Percentiles rank a stretch among this genome's conserved stretches.
These are phyloP conservation scores for Stipa capillata DNA, from an alignment of 176 grass and related monocot species.

Conservation along the genomic window DNA sequence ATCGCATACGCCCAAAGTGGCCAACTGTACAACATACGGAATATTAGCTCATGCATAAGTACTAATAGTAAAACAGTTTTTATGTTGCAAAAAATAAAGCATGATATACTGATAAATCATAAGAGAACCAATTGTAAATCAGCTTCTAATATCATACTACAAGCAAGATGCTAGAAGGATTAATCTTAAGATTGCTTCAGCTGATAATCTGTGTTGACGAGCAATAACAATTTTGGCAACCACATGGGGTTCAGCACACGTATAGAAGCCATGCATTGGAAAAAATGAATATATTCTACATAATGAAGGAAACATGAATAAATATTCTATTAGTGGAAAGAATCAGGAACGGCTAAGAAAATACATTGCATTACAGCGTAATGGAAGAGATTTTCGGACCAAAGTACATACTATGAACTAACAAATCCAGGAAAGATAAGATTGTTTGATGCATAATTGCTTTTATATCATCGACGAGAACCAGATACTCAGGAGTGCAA, in stretches of 20 bases:
- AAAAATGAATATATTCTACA: too few species aligned
- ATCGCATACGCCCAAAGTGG: slow-evolving; percentile 87
- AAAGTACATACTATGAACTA: background rate
- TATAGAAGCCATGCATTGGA: background rate
- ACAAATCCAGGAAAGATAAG: background rate
- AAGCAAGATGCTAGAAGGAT: background rate
- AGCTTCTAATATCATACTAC: background rate
- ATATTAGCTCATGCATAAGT: slow-evolving; percentile 11
- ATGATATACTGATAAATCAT: background rate
- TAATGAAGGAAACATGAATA: too few species aligned
- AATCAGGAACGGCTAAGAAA: background rate
- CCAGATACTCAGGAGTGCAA: background rate
- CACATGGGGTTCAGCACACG: background rate
- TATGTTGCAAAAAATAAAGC: too few species aligned
- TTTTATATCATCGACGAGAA: background rate
- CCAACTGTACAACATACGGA: slow-evolving; percentile 60
- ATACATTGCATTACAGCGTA: background rate
- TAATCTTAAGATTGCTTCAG: background rate
- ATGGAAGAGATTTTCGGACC: background rate
- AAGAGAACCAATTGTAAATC: background rate
- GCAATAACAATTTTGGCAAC: background rate
- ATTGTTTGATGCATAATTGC: background rate
- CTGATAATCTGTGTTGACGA: background rate
- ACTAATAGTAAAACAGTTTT: too few species aligned
- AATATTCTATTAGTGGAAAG: background rate